phyloP scores from a whole-genome alignment of 2,329 filamentous ascomycete species.

The Pseudogymnoascus sp. region DNA sequence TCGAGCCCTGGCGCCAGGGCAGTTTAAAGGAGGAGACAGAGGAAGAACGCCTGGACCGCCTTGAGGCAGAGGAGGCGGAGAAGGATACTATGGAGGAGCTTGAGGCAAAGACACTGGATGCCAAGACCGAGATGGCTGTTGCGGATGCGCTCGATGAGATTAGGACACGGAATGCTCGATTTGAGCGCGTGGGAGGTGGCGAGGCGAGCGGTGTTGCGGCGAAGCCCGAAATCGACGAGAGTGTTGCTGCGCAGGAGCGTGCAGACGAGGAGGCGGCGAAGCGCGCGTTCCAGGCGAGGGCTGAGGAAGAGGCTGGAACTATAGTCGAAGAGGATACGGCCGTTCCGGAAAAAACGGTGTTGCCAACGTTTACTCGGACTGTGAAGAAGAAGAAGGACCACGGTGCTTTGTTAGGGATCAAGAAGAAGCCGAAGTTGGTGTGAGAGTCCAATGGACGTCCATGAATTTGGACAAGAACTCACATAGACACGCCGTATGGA shows the following conservation, averaged over 20 bases:
- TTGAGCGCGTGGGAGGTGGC: constrained; percentile 64
- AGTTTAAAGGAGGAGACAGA: constrained; percentile 65
- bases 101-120: constrained; percentile 87
- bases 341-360: constrained; percentile 19
- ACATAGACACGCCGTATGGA: not conserved
- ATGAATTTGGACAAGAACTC: not conserved
- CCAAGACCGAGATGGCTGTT: constrained; percentile 90
- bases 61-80: constrained; percentile 75
- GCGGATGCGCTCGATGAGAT: constrained; percentile 96
- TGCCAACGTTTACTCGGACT: constrained; percentile 55
- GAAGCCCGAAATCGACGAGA: constrained; percentile 46
- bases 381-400: constrained; percentile 85
- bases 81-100: constrained; percentile 90
- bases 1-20: constrained; percentile 75
- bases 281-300: constrained; percentile 56
- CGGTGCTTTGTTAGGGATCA: constrained; percentile 69
- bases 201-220: constrained; percentile 45
- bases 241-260: constrained; percentile 59
- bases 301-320: constrained; percentile 27
- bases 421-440: constrained; percentile 64
- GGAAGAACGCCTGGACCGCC: constrained; percentile 74
- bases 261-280: constrained; percentile 80
- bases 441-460: constrained; percentile 27
- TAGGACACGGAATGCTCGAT: constrained; percentile 77
- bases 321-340: constrained; percentile 27